Conservation (phyloP, 2,329 filamentous ascomycete genomes). For the Daldinia sp. region DNA sequence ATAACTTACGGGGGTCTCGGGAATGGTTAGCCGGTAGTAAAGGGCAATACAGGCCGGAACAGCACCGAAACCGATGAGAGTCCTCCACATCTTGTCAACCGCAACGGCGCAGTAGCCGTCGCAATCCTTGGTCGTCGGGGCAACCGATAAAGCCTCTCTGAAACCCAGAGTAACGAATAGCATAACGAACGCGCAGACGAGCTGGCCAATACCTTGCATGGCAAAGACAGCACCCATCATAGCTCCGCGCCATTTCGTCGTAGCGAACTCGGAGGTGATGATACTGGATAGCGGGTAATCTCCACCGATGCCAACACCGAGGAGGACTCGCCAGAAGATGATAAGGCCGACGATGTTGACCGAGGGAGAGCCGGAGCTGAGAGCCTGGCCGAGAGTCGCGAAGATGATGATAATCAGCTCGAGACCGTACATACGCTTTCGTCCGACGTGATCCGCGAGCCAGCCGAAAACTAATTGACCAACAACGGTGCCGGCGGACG, state of each 20-base stretch:
- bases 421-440: conserved; percentile 78
- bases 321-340: conserved; percentile 85
- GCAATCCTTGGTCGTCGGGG: conserved; percentile 67
- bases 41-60: conserved; percentile 84
- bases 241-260: conserved; percentile 84
- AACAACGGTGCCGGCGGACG: conserved; percentile 84
- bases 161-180: conserved; percentile 80
- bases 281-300: conserved; percentile 87
- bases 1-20: conserved; percentile 74
- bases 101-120: conserved; percentile 73
- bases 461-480: conserved; percentile 85
- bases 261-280: conserved; percentile 89
- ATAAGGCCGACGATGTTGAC: conserved; percentile 74
- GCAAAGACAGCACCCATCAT: conserved; percentile 91
- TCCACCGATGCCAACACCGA: conserved; percentile 79
- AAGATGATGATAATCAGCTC: conserved; percentile 86
- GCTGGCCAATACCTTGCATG: conserved; percentile 88
- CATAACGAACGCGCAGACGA: conserved; percentile 79
- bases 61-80: conserved; percentile 83
- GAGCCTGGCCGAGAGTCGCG: conserved; percentile 77
- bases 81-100: conserved; percentile 90
- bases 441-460: conserved; percentile 81
- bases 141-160: conserved; percentile 69
- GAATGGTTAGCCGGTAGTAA: conserved; percentile 83
- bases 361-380: conserved; percentile 72